These are phyloP conservation scores for Cryptococcus hybrid DNA, from an alignment of 1,284 basidiomycete species.

Conservation along the genomic window DNA sequence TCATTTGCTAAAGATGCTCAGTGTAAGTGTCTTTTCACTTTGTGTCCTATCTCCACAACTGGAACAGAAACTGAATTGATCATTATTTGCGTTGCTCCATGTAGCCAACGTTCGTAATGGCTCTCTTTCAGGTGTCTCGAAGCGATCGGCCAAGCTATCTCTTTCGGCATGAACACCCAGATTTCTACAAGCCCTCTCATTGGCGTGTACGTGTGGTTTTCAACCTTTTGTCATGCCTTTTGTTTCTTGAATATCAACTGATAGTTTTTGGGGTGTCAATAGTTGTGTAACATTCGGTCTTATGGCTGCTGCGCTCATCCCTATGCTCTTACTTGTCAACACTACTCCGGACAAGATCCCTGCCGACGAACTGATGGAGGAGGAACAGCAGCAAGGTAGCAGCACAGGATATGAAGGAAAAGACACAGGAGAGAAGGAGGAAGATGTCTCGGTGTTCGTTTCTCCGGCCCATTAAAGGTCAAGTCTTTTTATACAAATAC, in stretches of 20 bases:
- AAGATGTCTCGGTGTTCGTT: too few relatives aligned
- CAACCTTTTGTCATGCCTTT: neutral
- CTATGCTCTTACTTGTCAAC: conserved; percentile 19
- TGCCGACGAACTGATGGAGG: conserved; percentile 15
- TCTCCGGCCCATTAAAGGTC: too few relatives aligned
- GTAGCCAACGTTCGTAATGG: conserved; percentile 19
- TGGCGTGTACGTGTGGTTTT: conserved; percentile 12
- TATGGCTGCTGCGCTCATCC: conserved; percentile 10
- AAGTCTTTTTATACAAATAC: too few relatives aligned
- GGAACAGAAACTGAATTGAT: too few relatives aligned
- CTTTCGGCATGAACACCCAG: conserved; percentile 25
- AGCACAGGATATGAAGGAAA: neutral
- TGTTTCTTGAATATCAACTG: neutral
- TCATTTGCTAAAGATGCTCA: conserved; percentile 26
- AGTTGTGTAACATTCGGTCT: conserved; percentile 22
- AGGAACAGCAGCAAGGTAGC: conserved; percentile 4
- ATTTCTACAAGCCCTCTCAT: conserved; percentile 15
- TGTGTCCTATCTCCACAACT: too few relatives aligned
- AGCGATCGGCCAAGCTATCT: conserved; percentile 22
- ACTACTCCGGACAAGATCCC: conserved; percentile 19
- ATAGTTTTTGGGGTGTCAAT: neutral
- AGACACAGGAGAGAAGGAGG: neutral
- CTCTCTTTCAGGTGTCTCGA: conserved; percentile 21
- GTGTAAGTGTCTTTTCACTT: conserved; percentile 1
- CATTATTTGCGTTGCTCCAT: too few relatives aligned